Evolutionary conservation across 192 early-diverging fungal genomes (phyloP), one percentile per base, ranked within the genome.

Genomic region (Backusella psychrophila): DNA sequence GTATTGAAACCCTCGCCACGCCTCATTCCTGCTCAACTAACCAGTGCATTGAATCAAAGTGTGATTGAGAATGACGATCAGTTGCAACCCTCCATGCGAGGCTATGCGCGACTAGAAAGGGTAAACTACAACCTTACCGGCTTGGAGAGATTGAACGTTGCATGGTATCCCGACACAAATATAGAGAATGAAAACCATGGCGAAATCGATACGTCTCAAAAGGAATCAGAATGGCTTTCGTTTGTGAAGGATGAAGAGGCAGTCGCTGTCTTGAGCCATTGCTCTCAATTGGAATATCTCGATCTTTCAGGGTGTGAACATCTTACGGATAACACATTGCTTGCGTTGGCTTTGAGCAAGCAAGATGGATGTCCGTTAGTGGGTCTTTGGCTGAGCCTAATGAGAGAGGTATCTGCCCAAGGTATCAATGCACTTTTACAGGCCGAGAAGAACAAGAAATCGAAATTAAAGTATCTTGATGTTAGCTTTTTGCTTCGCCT

Each of bases 171-270:
- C 38, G 11, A 35, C 7, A 15, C 19, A 11, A 34, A 9, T 1
- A 21, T 42, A 19, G 29, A 31, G 6, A 41, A 66, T 4, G 77
- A 78, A 73, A 78, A 78, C 33, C 73, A 78, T 68, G 21, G 12
- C 15, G 77, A 78, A 68, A 42, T 78, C 11, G 71, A 78, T 68
- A 66, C 41, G 11, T 52, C 71, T 6, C 17, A 38, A 21, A 78
- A 78, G 46, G 71, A 72, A 14, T 63, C 65, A 26, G 77, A 78
- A n/a, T 78, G 77, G 77, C 38, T 78, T 3, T 36, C 71, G 2
- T 23, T 33, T 11, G 77, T 78, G 3, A 73, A 44, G 12, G 65
- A 72, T 9, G 26, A 68, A 6, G 65, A 78, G 15, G 36, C 72
- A 21, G 59, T 34, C 14, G 29, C 11, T 66, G 77, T 73, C 1